Percentiles rank a stretch among this genome's conserved stretches.
These are phyloP conservation scores for Sclerotinia subarctica DNA, from an alignment of 2,329 filamentous ascomycete species.

Conservation along the genomic window DNA sequence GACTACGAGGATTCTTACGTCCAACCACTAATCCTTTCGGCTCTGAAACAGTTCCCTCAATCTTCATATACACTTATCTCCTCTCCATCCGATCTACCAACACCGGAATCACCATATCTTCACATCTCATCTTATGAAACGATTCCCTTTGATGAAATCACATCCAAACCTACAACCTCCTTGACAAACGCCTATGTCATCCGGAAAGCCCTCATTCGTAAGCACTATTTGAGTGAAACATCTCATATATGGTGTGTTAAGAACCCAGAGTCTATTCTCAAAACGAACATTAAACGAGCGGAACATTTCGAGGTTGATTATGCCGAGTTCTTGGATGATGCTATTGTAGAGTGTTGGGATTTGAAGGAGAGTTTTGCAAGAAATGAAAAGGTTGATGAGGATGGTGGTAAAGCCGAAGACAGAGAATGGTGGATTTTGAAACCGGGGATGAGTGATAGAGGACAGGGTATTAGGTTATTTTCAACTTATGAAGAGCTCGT, in stretches of 20 bases:
- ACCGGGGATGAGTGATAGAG: conserved; percentile 94
- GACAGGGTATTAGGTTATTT: conserved; percentile 89
- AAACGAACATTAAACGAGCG: conserved; percentile 67
- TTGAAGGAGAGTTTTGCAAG: conserved; percentile 71
- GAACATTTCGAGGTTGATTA: conserved; percentile 95
- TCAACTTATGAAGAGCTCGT: conserved; percentile 80
- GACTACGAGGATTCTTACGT: conserved; percentile 88
- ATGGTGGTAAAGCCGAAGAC: conserved; percentile 36
- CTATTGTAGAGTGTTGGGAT: conserved; percentile 85
- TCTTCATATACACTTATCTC: conserved; percentile 54
- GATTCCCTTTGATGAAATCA: conserved; percentile 76
- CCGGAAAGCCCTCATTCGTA: conserved; percentile 91
- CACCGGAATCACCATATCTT: conserved; percentile 43
- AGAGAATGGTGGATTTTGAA: conserved; percentile 97
- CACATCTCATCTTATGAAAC: conserved; percentile 85
- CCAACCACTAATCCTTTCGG: conserved; percentile 75
- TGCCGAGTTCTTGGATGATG: conserved; percentile 93
- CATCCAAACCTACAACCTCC: conserved; percentile 57
- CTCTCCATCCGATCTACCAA: conserved; percentile 41
- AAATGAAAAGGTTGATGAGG: conserved; percentile 57
- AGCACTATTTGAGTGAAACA: conserved; percentile 86
- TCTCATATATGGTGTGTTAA: conserved; percentile 84
- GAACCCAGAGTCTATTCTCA: conserved; percentile 67
- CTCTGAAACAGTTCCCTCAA: conserved; percentile 62
- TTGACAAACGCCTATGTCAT: conserved; percentile 91